Evolutionary conservation across 139 green algal species (phyloP), one percentile per base, ranked within the genome.

Genomic region (Tetradesmus lagerheimii): DNA sequence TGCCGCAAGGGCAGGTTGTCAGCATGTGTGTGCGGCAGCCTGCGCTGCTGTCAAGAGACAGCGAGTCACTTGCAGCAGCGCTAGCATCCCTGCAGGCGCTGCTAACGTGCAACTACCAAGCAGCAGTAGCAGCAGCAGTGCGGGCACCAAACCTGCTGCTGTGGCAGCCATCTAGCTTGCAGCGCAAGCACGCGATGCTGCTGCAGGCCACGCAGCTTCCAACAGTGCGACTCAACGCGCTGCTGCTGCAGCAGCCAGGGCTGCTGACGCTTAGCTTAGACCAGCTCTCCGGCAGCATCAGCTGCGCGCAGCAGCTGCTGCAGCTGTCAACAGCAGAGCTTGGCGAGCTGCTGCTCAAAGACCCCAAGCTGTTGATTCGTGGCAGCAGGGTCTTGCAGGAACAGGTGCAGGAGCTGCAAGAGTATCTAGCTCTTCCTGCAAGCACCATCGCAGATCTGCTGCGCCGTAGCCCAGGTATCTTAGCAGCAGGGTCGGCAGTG

Each of bases 1-100:
- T 90, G 57, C 86, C 86, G 29, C 86, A 74, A 29, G 50, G 20
- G 1, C 74, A 85, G 23, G 75, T 90, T 11, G 29, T 90, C 45
- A 75, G 53, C 86, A 83, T 90, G 74, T 67, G 53, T 8, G 27
- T 90, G 23, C 86, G 86, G n/a, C 86, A 90, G 86, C 86, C 86
- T 4, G 75, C 86, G 20, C 75, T 90, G 75, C 75, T 90, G 45
- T 83, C 75, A 6, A 38, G 20, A 12, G 75, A 57, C 43, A 81
- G 71, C 45, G 23, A 62, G 6, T 35, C 74, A 3, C 45, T 90
- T 34, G 29, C 38, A 29, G 34, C 31, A 31, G 34, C 34, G 37
- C 47, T 90, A 37, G 47, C 31, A 0, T 31, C 16, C 18, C 75
- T 90, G 47, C 86, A 84, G 75, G n/a, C 47, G 2, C 35, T 90